Base-by-base conservation (phyloP, 192 early-diverging fungal species). In the Backusella luteola region DNA sequence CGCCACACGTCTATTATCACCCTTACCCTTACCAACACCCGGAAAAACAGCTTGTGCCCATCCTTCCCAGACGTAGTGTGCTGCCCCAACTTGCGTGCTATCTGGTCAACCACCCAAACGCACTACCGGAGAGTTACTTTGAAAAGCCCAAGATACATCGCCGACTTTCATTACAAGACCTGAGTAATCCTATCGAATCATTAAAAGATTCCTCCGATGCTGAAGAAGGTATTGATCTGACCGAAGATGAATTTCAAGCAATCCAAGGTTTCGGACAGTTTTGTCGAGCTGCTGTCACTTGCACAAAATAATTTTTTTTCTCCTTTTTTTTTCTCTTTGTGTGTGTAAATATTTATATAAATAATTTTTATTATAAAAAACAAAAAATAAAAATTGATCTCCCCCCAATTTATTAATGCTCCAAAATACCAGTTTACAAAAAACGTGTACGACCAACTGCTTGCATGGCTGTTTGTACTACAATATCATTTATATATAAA, bases 241-340 rank as follows among this genome's bases (percentile, higher is more conserved):
- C 79, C 9, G 69, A 71, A 34, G 79, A 80, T 66, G 79, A 80
- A 41, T 74, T 76, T 46, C 68, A 80, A 52, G 79, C 79, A 3
- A 56, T 80, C 12, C 73, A 80, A 66, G 79, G 73, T 21, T 71
- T 80, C 35, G 52, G 79, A 35, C 66, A 67, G 41, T 79, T 89
- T 46, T 71, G 29, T 71, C n/a, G 41, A 32, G 34, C 69, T 46
- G 69, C 67, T 11, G 35, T 69, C 5, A 69, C 67, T 69, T 69
- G 67, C 35, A 69, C 34, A 11, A 69, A 69, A 36, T 69, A 56
- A 15, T 44, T 44, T 44, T 44, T 17, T 3, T 17, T 4, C 15
- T 15, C 3, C 14, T 44, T 56, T 26, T 23, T 59, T 59, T 59
- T 26, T 59, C 11, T 59, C 0, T 59, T 59, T 59, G 6, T n/a